Percentiles rank a stretch among this genome's conserved stretches.
phyloP scores from a whole-genome alignment of 78 protist genomes.

The Dictyostelium brefeldianum region DNA sequence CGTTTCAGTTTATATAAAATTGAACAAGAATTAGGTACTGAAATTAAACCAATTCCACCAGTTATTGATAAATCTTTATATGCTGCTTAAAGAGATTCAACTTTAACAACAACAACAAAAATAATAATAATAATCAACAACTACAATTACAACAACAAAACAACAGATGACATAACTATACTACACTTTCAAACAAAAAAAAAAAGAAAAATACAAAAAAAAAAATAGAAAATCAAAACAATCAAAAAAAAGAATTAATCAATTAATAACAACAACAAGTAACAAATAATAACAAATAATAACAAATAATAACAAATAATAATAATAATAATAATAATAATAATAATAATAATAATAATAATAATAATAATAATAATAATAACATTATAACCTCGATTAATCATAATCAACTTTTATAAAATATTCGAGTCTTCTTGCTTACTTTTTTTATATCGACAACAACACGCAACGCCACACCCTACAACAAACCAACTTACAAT shows the following conservation, averaged over 20 bases:
- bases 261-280: too few relatives aligned
- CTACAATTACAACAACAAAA: background rate
- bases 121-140: background rate
- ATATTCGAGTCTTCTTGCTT: conserved; percentile 7
- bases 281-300: background rate
- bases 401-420: background rate
- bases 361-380: too few relatives aligned
- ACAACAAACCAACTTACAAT: background rate
- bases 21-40: conserved; percentile 98
- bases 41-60: conserved; percentile 98
- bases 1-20: conserved; percentile 94
- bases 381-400: too few relatives aligned
- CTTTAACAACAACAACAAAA: background rate
- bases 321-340: too few relatives aligned
- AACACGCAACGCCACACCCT: background rate
- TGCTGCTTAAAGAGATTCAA: conserved; percentile 80
- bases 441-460: background rate
- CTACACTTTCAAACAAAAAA: background rate
- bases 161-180: too few relatives aligned
- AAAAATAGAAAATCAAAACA: background rate
- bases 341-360: too few relatives aligned
- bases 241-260: too few relatives aligned
- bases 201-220: background rate
- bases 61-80: conserved; percentile 91
- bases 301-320: background rate